Percentiles rank a stretch among this genome's conserved stretches.
phyloP scores from a whole-genome alignment of 2,329 filamentous ascomycete species.

The Hypomyces rosellus region DNA sequence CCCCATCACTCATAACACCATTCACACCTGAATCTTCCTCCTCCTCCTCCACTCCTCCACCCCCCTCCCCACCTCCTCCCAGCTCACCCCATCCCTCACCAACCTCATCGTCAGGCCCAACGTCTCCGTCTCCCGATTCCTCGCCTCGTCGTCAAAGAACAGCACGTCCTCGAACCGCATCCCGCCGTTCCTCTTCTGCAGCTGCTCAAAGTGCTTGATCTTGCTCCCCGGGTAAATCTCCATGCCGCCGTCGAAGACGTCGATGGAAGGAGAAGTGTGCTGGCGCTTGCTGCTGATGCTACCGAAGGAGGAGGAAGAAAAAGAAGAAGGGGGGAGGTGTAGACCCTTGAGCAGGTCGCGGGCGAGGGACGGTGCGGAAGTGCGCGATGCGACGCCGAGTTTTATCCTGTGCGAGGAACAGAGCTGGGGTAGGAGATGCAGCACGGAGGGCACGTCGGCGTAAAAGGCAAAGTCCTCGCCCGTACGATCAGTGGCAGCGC shows the following conservation, averaged over 20 bases:
- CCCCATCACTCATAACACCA: too few relatives aligned
- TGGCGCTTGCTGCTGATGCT: slow-evolving; percentile 5
- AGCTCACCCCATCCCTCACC: slow-evolving; percentile 71
- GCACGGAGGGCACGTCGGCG: slow-evolving; percentile 58
- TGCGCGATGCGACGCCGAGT: slow-evolving; percentile 74
- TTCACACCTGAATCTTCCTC: slow-evolving; percentile 39
- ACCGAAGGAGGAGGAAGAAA: slow-evolving; percentile 8
- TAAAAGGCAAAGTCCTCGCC: slow-evolving; percentile 69
- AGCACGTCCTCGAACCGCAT: slow-evolving; percentile 78
- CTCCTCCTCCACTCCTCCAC: slow-evolving; percentile 75
- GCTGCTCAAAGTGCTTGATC: slow-evolving; percentile 72
- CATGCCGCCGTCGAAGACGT: slow-evolving; percentile 53
- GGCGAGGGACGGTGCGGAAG: slow-evolving; percentile 70
- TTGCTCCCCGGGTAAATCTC: slow-evolving; percentile 75
- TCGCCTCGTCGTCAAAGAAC: slow-evolving; percentile 89
- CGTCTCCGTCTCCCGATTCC: slow-evolving; percentile 74
- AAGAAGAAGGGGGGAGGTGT: slow-evolving; percentile 41
- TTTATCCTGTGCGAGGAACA: slow-evolving; percentile 24
- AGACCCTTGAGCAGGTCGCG: slow-evolving; percentile 74
- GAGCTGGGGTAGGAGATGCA: slow-evolving; percentile 49
- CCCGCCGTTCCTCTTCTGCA: slow-evolving; percentile 60
- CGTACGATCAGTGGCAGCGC: slow-evolving; percentile 43
- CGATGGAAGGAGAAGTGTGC: slow-evolving; percentile 43
- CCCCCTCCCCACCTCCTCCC: slow-evolving; percentile 70
- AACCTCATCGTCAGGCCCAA: slow-evolving; percentile 81